These are phyloP conservation scores for Plantago lanceolata DNA, from an alignment of 305 asterid species.

Conservation along the genomic window DNA sequence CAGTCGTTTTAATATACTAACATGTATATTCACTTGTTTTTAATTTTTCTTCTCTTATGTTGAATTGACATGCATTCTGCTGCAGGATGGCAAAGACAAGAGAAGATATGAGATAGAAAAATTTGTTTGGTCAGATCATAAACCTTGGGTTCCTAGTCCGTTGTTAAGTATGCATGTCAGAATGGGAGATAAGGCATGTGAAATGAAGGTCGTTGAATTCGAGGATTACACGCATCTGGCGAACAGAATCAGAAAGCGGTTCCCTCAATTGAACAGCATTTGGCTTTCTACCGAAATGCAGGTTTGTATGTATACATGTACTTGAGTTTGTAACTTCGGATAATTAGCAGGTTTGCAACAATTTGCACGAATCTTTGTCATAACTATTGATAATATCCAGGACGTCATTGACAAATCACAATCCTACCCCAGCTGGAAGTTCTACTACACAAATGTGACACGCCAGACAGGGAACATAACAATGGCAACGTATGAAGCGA, in stretches of 20 bases:
- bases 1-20: background rate
- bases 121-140: slow-evolving; percentile 75
- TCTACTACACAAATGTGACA: slow-evolving; percentile 75
- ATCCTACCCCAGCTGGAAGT: slow-evolving; percentile 52
- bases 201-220: slow-evolving; percentile 85
- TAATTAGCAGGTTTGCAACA: background rate
- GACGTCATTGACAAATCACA: slow-evolving; percentile 67
- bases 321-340: too few species aligned
- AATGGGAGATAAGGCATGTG: slow-evolving; percentile 95
- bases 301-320: slow-evolving; percentile 30
- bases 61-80: background rate
- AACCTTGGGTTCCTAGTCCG: slow-evolving; percentile 81
- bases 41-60: background rate
- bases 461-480: slow-evolving; percentile 75
- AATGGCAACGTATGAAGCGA: slow-evolving; percentile 83
- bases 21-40: background rate
- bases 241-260: slow-evolving; percentile 48
- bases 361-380: background rate
- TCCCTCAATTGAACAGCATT: slow-evolving; percentile 63
- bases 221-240: slow-evolving; percentile 75
- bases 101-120: slow-evolving; percentile 43
- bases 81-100: slow-evolving; percentile 36
- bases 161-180: slow-evolving; percentile 83
- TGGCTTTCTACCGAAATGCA: slow-evolving; percentile 99
- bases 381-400: slow-evolving; percentile 26